Evolutionary conservation across 1,284 basidiomycete genomes (phyloP).

Genomic region (Cerioporus squamosus): DNA sequence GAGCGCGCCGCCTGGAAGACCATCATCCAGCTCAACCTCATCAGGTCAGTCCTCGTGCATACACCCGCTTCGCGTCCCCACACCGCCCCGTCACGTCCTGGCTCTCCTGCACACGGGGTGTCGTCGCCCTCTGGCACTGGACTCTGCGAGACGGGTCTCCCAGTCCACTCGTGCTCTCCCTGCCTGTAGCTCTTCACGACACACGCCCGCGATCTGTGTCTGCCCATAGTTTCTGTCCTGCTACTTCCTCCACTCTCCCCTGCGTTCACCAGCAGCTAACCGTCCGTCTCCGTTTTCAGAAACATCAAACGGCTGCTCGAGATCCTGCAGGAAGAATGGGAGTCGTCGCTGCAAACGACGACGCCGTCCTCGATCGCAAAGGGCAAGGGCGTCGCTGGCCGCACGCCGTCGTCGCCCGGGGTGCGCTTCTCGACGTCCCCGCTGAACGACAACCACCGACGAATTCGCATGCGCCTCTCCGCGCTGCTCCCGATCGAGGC

Average conservation of each 20-base stretch:
- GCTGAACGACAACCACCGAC: constrained; percentile 43
- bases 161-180: no score
- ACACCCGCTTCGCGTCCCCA: no score
- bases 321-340: constrained; percentile 53
- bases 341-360: constrained; percentile 32
- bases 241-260: not conserved
- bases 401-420: constrained; percentile 23
- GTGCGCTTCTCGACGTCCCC: constrained; percentile 29
- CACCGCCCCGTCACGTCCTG: no score
- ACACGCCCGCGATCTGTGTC: no score
- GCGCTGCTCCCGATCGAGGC: constrained; percentile 65
- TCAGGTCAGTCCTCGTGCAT: constrained; percentile 45
- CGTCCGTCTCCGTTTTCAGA: constrained; percentile 32
- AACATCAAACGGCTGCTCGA: constrained; percentile 59
- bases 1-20: constrained; percentile 65
- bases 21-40: constrained; percentile 71
- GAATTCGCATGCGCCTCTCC: constrained; percentile 55
- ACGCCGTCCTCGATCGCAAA: constrained; percentile 25
- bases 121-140: no score
- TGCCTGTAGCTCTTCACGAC: no score
- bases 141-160: no score
- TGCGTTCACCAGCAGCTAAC: not conserved
- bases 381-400: constrained; percentile 24
- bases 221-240: no score
- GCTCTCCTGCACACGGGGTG: no score